Base-by-base conservation (phyloP, 2,329 filamentous ascomycete species). In the Triangularia setosa region DNA sequence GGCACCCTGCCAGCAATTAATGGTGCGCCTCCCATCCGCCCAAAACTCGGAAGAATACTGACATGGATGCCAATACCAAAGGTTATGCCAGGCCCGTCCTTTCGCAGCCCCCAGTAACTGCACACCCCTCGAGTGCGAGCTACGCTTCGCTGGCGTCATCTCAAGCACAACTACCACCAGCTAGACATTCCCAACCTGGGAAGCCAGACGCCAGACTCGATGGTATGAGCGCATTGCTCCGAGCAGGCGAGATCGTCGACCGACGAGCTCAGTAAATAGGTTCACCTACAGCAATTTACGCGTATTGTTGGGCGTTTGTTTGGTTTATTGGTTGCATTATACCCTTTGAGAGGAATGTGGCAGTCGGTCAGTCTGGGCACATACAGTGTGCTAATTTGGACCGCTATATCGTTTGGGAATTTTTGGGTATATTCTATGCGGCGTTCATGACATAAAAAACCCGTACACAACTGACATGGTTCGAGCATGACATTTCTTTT, bases 201-300 rank as follows among this genome's bases (percentile, higher is more conserved):
- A 74, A 75, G 16, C 73, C 69, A 2, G 75, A 76, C 3, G 68
- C 40, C 4, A 72, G 74, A 3, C 74, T 87, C 21, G 85, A 88
- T 66, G 85, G 85, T 1, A 84, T 88, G 75, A 85, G 79, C 65
- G 85, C 85, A 6, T 75, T 88, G 11, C 72, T 88, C 1, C 79
- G 79, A 65, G 86, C 86, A 9, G 84, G 85, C 30, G 85, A 87
- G 69, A 84, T 88, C 65, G 83, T 87, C 44, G 82, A 83, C 64
- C 79, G 80, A 52, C 75, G 79, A 60, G 67, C 66, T 9, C 63
- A 67, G 4, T 71, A 59, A 64, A 40, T 21, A 48, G 40, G 40
- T 9, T 48, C 40, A 48, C 40, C 40, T 48, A 21, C 6, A 21
- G 40, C 40, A 40, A 40, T 4, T n/a, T 40, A 40, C 35, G 35